These are phyloP conservation scores for Beta vulgaris DNA, from an alignment of 148 eudicot species.

Conservation along the genomic window DNA sequence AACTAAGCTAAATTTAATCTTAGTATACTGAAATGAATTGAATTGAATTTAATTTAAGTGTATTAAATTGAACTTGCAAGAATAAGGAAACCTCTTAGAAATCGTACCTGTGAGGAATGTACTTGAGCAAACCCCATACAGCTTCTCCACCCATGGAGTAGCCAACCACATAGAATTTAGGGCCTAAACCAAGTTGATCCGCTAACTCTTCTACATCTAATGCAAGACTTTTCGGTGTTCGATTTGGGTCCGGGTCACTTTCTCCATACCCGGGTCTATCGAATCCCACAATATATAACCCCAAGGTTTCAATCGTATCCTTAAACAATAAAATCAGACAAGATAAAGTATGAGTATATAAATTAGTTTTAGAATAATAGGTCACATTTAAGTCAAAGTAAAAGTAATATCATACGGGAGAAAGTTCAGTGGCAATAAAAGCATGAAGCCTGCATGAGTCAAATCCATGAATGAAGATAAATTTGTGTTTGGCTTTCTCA, in stretches of 20 bases:
- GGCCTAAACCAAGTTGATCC: conserved; percentile 58
- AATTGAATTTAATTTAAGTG: no score
- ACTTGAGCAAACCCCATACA: conserved; percentile 57
- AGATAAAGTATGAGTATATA: no score
- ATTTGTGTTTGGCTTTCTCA: conserved; percentile 55
- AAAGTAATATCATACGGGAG: conserved; percentile 43
- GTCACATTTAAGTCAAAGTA: no score
- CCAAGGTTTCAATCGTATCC: conserved; percentile 41
- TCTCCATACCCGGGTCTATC: conserved; percentile 81
- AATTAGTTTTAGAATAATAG: not conserved
- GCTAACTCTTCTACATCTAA: conserved; percentile 71
- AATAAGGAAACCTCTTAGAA: no score
- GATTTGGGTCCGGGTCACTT: conserved; percentile 67
- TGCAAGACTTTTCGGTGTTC: conserved; percentile 50
- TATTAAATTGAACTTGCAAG: no score
- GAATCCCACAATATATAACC: conserved; percentile 50
- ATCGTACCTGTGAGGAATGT: conserved; percentile 68
- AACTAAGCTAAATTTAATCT: no score
- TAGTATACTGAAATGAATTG: no score
- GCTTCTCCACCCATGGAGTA: conserved; percentile 62
- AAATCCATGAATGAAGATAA: conserved; percentile 59
- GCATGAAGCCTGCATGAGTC: conserved; percentile 48
- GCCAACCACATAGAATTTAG: conserved; percentile 65
- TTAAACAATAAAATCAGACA: not conserved
- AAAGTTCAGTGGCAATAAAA: conserved; percentile 41